Conservation (phyloP, 257 asterid species). For the Przewalskia tangutica region DNA sequence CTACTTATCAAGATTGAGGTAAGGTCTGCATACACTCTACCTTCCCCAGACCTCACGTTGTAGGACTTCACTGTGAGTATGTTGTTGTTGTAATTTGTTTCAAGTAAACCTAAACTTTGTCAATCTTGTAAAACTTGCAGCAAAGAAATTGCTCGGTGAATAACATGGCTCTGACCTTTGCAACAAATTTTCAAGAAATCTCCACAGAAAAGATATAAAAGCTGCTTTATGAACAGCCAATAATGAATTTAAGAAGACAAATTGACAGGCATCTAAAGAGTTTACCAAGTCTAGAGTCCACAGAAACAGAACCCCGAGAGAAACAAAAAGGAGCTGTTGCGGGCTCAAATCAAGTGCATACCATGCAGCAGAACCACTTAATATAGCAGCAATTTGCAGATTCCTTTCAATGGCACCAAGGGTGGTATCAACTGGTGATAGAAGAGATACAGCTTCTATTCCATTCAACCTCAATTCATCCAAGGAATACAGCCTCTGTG, state of each 20-base stretch:
- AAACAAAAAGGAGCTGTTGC: conserved; percentile 43
- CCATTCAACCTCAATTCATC: conserved; percentile 90
- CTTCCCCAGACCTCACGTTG: no score
- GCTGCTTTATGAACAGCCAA: neutral
- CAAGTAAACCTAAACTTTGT: neutral
- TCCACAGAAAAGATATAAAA: neutral
- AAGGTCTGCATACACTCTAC: no score
- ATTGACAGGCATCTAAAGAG: neutral
- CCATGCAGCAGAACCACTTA: conserved; percentile 58
- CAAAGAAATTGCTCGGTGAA: neutral
- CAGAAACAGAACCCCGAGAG: conserved; percentile 63
- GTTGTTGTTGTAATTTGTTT: neutral
- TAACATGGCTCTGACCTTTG: neutral
- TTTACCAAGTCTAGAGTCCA: conserved; percentile 87
- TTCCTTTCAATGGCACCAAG: conserved; percentile 62
- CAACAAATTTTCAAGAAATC: neutral
- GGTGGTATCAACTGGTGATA: conserved; percentile 74
- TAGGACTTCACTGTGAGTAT: no score
- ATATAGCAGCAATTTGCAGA: conserved; percentile 24
- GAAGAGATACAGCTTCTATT: conserved; percentile 58
- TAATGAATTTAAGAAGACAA: neutral
- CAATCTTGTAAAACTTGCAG: neutral
- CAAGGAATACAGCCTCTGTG: conserved; percentile 85
- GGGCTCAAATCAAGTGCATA: conserved; percentile 43
- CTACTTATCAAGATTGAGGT: no score